phyloP scores from a whole-genome alignment of 192 early-diverging fungal species.

The Entophlyctis helioformis region DNA sequence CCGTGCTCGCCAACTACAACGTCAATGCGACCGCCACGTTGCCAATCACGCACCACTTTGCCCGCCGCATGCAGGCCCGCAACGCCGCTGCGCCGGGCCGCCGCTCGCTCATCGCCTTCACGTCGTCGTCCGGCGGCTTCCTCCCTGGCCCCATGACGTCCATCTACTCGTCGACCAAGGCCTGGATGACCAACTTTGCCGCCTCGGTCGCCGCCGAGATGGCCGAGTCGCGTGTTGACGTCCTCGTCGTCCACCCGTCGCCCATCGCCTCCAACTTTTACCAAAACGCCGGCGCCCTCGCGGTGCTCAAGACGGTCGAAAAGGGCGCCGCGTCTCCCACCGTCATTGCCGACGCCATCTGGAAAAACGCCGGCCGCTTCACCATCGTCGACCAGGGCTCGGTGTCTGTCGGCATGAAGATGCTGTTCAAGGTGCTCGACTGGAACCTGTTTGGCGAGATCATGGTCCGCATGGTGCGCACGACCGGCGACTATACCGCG shows the following conservation, averaged over 20 bases:
- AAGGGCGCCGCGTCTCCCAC: conserved; percentile 25
- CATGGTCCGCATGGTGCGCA: conserved; percentile 26
- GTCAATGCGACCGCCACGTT: conserved; percentile 36
- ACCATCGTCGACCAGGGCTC: conserved; percentile 32
- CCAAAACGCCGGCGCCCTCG: conserved; percentile 16
- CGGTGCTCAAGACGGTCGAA: conserved; percentile 17
- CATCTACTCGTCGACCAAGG: conserved; percentile 38
- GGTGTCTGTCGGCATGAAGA: conserved; percentile 30
- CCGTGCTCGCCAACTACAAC: conserved; percentile 35
- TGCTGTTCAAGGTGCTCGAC: conserved; percentile 36
- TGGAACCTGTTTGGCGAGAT: conserved; percentile 47
- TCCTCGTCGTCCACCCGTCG: conserved; percentile 42
- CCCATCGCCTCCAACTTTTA: conserved; percentile 47
- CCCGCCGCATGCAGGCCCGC: conserved; percentile 20
- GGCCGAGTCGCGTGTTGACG: conserved; percentile 32
- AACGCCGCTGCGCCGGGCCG: not conserved
- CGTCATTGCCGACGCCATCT: conserved; percentile 44
- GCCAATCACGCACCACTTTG: conserved; percentile 41
- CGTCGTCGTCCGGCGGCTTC: conserved; percentile 38
- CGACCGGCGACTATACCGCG: conserved; percentile 33
- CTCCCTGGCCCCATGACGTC: conserved; percentile 36
- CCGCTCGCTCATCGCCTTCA: conserved; percentile 39
- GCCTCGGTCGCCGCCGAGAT: conserved; percentile 41
- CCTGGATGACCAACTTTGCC: conserved; percentile 42
- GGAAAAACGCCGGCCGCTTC: conserved; percentile 34